Conservation (phyloP, 495 filamentous ascomycete species). For the Oidiodendron maius region DNA sequence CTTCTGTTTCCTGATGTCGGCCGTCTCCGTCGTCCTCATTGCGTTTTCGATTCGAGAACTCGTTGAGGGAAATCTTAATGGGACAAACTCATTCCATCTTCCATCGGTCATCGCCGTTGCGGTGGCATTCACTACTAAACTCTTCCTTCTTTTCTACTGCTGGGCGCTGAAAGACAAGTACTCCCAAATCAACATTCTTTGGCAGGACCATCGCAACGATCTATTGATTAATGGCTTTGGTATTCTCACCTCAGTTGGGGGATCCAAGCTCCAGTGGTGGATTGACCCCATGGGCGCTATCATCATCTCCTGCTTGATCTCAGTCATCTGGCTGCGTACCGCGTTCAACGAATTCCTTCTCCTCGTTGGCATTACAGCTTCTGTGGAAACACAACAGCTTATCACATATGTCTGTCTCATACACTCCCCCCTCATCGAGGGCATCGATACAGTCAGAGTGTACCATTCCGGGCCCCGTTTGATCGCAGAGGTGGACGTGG, state of each 20-base stretch:
- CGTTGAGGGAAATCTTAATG: conserved; percentile 25
- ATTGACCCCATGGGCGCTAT: conserved; percentile 92
- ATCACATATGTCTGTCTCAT: conserved; percentile 98
- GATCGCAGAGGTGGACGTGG: conserved; percentile 85
- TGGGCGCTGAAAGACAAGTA: conserved; percentile 85
- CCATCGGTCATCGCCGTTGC: conserved; percentile 85
- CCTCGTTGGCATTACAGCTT: conserved; percentile 81
- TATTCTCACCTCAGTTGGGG: conserved; percentile 81
- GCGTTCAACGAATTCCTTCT: conserved; percentile 87
- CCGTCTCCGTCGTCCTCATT: conserved; percentile 86
- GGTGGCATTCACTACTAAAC: conserved; percentile 78
- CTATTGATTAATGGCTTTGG: conserved; percentile 88
- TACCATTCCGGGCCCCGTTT: conserved; percentile 88
- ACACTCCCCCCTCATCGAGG: conserved; percentile 71
- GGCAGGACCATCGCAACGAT: conserved; percentile 88
- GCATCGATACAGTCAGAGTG: conserved; percentile 90
- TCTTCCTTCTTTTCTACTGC: conserved; percentile 84
- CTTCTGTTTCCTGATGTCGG: conserved; percentile 95
- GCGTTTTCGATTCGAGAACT: conserved; percentile 77
- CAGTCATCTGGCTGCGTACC: conserved; percentile 72
- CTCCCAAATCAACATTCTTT: conserved; percentile 85
- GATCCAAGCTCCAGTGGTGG: conserved; percentile 87
- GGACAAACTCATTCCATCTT: conserved; percentile 62
- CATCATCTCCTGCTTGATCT: conserved; percentile 70
- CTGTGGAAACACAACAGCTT: conserved; percentile 80